These are phyloP conservation scores for Penicillium psychrosexuale DNA, from an alignment of 2,329 filamentous ascomycete genomes.

Conservation along the genomic window DNA sequence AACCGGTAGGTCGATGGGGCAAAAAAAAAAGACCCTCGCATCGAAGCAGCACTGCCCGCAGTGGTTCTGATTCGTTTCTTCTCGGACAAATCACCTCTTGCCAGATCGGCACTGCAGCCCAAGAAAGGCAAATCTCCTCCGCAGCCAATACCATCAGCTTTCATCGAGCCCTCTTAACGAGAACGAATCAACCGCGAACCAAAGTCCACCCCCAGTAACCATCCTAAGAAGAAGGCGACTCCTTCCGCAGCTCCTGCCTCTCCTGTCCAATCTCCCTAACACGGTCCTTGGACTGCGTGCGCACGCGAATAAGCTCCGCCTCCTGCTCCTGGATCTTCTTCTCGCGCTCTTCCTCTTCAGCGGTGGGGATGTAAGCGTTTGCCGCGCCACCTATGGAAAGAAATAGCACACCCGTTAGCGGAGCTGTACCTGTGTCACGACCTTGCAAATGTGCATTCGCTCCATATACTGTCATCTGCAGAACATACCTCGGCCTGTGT, in stretches of 20 bases:
- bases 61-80: constrained; percentile 1
- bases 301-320: constrained; percentile 34
- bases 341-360: constrained; percentile 25
- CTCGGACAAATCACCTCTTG: background rate
- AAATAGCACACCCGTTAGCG: background rate
- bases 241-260: constrained; percentile 18
- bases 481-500: constrained; percentile 44
- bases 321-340: constrained; percentile 34
- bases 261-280: constrained; percentile 26
- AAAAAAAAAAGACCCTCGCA: constrained; percentile 3
- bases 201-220: background rate
- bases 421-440: background rate
- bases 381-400: constrained; percentile 32
- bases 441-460: background rate
- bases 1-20: constrained; percentile 4
- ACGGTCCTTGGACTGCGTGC: constrained; percentile 28
- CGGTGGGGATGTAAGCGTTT: constrained; percentile 34
- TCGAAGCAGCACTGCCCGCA: constrained; percentile 13
- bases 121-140: background rate
- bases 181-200: background rate
- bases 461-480: background rate
- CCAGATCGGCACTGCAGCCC: background rate
- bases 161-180: background rate
- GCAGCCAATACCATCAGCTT: background rate
- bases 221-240: constrained; percentile 2